phyloP scores from a whole-genome alignment of 371 early-diverging fungal species.

The Mucor piriformis region DNA sequence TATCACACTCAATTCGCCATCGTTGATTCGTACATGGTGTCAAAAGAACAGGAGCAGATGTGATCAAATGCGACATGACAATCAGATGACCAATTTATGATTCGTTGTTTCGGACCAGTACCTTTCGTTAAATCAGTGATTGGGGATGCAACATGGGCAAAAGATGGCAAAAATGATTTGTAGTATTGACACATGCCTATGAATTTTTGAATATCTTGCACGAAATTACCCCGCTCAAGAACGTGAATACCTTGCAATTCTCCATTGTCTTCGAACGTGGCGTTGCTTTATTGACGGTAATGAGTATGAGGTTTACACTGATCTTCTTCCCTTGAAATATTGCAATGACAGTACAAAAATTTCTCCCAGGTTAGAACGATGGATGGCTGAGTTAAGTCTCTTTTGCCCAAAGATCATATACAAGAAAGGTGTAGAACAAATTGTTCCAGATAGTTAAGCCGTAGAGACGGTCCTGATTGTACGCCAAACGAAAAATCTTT shows the following conservation, averaged over 20 bases:
- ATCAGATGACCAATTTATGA: neutral
- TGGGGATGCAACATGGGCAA: slow-evolving; percentile 40
- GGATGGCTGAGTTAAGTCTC: no score
- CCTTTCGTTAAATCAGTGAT: slow-evolving; percentile 39
- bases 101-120: slow-evolving; percentile 12
- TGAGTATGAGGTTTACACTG: no score
- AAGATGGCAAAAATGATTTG: slow-evolving; percentile 28
- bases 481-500: no score
- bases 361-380: no score
- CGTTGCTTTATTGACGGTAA: no score
- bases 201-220: slow-evolving; percentile 37
- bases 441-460: no score
- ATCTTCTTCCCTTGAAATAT: no score
- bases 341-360: no score
- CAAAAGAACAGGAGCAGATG: slow-evolving; percentile 11
- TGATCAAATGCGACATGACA: slow-evolving; percentile 3
- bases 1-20: slow-evolving; percentile 40
- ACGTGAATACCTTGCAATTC: slow-evolving; percentile 35
- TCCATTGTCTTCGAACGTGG: no score
- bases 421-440: no score
- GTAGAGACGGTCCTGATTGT: no score
- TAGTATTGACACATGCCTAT: slow-evolving; percentile 35
- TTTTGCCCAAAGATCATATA: no score
- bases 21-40: slow-evolving; percentile 23
- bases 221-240: slow-evolving; percentile 39